A percentile compares a stretch with the other conserved stretches of the same genome.
Conservation (phyloP, 306 rosid species). For the Myrica gale region DNA sequence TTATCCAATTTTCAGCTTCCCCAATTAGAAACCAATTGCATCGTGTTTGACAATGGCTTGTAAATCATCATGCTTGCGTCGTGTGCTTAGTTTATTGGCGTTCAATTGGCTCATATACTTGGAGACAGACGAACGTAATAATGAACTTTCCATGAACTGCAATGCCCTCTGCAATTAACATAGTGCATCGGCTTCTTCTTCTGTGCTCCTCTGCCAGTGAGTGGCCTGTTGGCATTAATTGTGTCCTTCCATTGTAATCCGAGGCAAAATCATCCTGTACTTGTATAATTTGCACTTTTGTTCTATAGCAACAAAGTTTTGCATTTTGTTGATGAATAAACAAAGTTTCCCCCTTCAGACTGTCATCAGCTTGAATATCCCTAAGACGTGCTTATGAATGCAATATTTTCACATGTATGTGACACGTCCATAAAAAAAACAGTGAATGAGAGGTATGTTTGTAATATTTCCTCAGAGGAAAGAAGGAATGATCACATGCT, state of each 20-base stretch:
- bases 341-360: background rate
- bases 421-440: background rate
- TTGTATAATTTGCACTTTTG: background rate
- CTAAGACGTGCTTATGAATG: background rate
- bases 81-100: too few relatives aligned
- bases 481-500: too few relatives aligned
- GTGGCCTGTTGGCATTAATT: background rate
- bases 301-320: background rate
- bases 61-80: too few relatives aligned
- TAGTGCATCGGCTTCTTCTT: background rate
- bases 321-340: background rate
- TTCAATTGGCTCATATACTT: too few relatives aligned
- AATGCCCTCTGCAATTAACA: background rate
- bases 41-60: background rate
- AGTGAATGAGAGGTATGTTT: background rate
- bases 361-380: background rate
- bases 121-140: background rate
- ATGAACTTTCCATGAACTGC: background rate
- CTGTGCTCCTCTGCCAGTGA: background rate
- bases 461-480: background rate
- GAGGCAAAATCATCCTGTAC: background rate
- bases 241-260: background rate
- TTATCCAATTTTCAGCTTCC: background rate
- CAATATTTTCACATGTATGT: background rate
- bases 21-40: background rate